These are phyloP conservation scores for Apostasia ramifera DNA, from an alignment of 106 monocot species.

Conservation along the genomic window DNA sequence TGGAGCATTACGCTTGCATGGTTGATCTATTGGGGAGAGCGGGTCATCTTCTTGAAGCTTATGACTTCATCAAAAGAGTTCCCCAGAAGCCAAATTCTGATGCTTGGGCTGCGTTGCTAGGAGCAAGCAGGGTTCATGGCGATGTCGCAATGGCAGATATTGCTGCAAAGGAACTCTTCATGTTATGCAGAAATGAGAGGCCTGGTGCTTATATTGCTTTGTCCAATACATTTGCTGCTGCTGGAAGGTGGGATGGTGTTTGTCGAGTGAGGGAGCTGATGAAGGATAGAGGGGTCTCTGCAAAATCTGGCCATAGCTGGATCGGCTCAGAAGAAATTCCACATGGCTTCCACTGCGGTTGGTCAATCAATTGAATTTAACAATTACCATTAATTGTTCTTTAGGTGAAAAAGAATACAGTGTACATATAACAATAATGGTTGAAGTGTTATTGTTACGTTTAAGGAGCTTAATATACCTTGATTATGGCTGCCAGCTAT, in stretches of 20 bases:
- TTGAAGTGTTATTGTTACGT: too few relatives aligned
- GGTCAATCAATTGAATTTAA: background rate
- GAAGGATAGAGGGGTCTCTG: slow-evolving; percentile 65
- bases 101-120: slow-evolving; percentile 89
- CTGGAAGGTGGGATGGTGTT: slow-evolving; percentile 72
- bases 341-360: slow-evolving; percentile 7
- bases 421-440: too few relatives aligned
- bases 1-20: slow-evolving; percentile 95
- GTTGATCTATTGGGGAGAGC: slow-evolving; percentile 74
- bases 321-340: slow-evolving; percentile 28
- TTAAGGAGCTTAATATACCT: too few relatives aligned
- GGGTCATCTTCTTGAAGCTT: slow-evolving; percentile 51
- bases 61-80: slow-evolving; percentile 56
- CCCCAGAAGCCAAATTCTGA: slow-evolving; percentile 61
- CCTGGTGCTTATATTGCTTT: slow-evolving; percentile 92
- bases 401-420: too few relatives aligned
- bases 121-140: slow-evolving; percentile 71
- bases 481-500: too few relatives aligned
- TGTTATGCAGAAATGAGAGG: slow-evolving; percentile 37
- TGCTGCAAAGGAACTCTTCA: slow-evolving; percentile 72
- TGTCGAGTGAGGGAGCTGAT: slow-evolving; percentile 70
- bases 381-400: too few relatives aligned
- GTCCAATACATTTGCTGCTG: slow-evolving; percentile 73
- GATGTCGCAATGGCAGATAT: slow-evolving; percentile 63
- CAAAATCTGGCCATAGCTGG: slow-evolving; percentile 58